Evolutionary conservation across 1,139 yeast species (phyloP).

Genomic region (Saccharomyces pastorianus): DNA sequence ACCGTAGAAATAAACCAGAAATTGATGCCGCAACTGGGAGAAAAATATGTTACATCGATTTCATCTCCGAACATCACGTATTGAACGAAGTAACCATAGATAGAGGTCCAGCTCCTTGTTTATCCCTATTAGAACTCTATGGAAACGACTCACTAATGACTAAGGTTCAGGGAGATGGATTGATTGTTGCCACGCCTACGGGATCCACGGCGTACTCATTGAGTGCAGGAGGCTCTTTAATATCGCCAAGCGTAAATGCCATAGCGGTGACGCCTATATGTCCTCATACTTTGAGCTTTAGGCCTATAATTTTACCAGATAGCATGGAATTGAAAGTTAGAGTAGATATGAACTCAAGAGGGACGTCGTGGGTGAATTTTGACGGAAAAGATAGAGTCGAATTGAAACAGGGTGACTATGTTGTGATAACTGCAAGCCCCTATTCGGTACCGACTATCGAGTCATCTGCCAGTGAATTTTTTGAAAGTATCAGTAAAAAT

Average conservation of each 20-base stretch:
- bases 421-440: slow-evolving; percentile 68
- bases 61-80: slow-evolving; percentile 68
- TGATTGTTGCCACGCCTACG: slow-evolving; percentile 83
- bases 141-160: slow-evolving; percentile 77
- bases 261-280: slow-evolving; percentile 86
- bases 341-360: slow-evolving; percentile 59
- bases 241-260: slow-evolving; percentile 84
- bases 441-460: slow-evolving; percentile 83
- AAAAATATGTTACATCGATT: slow-evolving; percentile 43
- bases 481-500: slow-evolving; percentile 76
- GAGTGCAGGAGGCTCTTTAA: slow-evolving; percentile 88
- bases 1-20: slow-evolving; percentile 27
- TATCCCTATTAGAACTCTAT: slow-evolving; percentile 72
- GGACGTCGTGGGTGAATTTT: slow-evolving; percentile 84
- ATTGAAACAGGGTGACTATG: slow-evolving; percentile 63
- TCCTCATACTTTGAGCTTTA: slow-evolving; percentile 81
- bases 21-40: slow-evolving; percentile 19
- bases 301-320: slow-evolving; percentile 82
- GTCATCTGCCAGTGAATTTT: slow-evolving; percentile 66
- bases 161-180: slow-evolving; percentile 84
- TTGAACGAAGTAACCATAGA: slow-evolving; percentile 80
- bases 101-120: slow-evolving; percentile 83
- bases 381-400: slow-evolving; percentile 82
- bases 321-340: slow-evolving; percentile 71
- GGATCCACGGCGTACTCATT: slow-evolving; percentile 88